These are phyloP conservation scores for Zygosaccharomyces gambellarensis DNA, from an alignment of 805 yeast genomes.

Conservation along the genomic window DNA sequence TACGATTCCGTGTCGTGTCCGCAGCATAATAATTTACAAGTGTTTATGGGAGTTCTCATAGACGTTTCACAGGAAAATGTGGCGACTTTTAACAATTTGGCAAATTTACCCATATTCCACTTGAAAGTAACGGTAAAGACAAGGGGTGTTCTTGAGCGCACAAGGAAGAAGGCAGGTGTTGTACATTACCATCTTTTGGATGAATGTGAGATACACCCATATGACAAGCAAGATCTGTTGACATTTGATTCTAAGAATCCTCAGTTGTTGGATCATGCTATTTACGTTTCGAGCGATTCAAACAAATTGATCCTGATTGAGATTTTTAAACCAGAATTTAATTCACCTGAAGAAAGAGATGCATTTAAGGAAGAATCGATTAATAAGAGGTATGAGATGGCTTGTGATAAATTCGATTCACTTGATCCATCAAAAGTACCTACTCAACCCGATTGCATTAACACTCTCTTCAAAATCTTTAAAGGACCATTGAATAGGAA, in stretches of 20 bases:
- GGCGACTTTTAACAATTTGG: slow-evolving; percentile 14
- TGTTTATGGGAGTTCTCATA: slow-evolving; percentile 28
- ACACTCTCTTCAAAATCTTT: slow-evolving; percentile 57
- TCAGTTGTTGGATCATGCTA: slow-evolving; percentile 41
- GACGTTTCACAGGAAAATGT: slow-evolving; percentile 15
- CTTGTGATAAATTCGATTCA: slow-evolving; percentile 27
- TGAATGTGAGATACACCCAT: slow-evolving; percentile 27
- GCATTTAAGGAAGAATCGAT: slow-evolving; percentile 49
- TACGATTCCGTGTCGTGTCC: slow-evolving; percentile 29
- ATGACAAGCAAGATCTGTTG: slow-evolving; percentile 30
- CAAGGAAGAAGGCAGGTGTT: slow-evolving; percentile 30
- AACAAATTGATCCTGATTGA: slow-evolving; percentile 49
- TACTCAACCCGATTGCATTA: slow-evolving; percentile 51
- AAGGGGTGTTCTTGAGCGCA: slow-evolving; percentile 23
- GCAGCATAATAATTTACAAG: slow-evolving; percentile 29
- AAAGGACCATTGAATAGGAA: slow-evolving; percentile 56
- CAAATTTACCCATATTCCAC: slow-evolving; percentile 30
- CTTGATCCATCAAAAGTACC: slow-evolving; percentile 39
- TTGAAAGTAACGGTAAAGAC: slow-evolving; percentile 36
- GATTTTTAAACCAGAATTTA: slow-evolving; percentile 48
- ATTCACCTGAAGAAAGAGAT: slow-evolving; percentile 39
- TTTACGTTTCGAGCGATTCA: slow-evolving; percentile 43
- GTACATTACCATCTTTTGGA: slow-evolving; percentile 33
- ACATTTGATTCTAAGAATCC: slow-evolving; percentile 30
- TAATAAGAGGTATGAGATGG: slow-evolving; percentile 44